phyloP scores from a whole-genome alignment of 768 basidiomycete species.

The Collybiopsis luxurians region DNA sequence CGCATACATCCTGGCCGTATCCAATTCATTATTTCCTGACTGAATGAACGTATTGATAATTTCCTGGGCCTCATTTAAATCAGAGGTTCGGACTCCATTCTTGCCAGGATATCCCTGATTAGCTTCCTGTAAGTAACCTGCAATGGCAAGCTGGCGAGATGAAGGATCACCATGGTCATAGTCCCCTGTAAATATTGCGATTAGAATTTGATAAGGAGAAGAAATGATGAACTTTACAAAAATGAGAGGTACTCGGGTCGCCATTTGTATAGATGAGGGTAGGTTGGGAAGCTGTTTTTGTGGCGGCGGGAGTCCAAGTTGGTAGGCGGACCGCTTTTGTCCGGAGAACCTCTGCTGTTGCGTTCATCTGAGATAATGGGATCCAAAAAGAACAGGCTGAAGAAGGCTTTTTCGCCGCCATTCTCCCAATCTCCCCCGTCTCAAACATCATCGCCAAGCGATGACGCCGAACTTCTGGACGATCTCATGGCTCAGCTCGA shows the following conservation, averaged over 20 bases:
- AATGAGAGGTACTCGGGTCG: conserved; percentile 36
- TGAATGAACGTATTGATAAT: conserved; percentile 43
- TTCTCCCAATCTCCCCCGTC: conserved; percentile 25
- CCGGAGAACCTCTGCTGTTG: no score
- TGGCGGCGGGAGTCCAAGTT: neutral
- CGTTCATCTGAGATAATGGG: no score
- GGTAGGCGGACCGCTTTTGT: no score
- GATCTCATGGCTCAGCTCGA: conserved; percentile 79
- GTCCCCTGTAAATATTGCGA: neutral
- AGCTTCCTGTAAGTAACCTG: conserved; percentile 29
- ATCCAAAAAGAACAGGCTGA: conserved; percentile 56
- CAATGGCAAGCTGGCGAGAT: conserved; percentile 18
- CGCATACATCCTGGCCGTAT: conserved; percentile 48
- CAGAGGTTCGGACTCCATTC: conserved; percentile 36
- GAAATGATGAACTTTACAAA: conserved; percentile 22
- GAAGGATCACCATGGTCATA: neutral
- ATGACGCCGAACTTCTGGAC: conserved; percentile 65
- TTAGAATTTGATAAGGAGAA: neutral
- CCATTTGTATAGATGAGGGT: neutral
- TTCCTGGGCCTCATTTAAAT: conserved; percentile 34
- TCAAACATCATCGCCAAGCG: conserved; percentile 21
- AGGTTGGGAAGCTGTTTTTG: neutral
- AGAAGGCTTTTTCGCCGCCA: conserved; percentile 38
- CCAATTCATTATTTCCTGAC: conserved; percentile 42
- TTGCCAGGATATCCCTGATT: conserved; percentile 40